A percentile compares a stretch with the other conserved stretches of the same genome.
Evolutionary conservation across 306 rosid genomes (phyloP).

Genomic region (barrel medic (Medicago truncatula)): DNA sequence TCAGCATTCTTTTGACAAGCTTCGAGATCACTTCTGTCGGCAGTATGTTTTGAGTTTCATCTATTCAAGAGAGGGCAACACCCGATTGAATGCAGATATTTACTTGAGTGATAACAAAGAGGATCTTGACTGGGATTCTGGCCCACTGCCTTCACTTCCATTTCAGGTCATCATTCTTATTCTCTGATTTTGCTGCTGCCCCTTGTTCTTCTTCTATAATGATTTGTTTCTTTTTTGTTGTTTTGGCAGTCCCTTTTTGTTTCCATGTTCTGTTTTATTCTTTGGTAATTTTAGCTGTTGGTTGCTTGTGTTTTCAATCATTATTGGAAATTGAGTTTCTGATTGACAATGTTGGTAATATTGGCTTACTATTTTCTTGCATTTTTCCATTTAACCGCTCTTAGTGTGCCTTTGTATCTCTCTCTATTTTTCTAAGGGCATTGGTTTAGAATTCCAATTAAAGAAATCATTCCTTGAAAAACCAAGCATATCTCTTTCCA

Average conservation of each 20-base stretch:
- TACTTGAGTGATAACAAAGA: constrained; percentile 71
- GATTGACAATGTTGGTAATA: constrained; percentile 18
- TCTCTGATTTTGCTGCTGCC: constrained; percentile 36
- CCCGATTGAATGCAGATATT: constrained; percentile 81
- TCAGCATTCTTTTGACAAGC: constrained; percentile 94
- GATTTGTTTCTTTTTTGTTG: constrained; percentile 20
- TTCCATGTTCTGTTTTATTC: constrained; percentile 15
- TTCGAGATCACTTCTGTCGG: constrained; percentile 91
- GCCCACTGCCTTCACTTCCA: constrained; percentile 90
- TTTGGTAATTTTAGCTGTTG: constrained; percentile 17
- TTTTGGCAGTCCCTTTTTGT: constrained; percentile 22
- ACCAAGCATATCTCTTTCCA: too few species aligned
- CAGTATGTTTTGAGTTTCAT: constrained; percentile 90
- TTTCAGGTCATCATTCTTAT: constrained; percentile 74
- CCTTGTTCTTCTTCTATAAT: constrained; percentile 20
- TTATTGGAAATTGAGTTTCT: constrained; percentile 32
- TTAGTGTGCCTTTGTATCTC: neutral
- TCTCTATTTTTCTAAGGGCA: neutral
- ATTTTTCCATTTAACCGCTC: constrained; percentile 13
- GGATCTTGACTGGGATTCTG: constrained; percentile 68
- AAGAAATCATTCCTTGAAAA: too few species aligned
- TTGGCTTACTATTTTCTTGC: constrained; percentile 19
- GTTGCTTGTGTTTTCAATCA: constrained; percentile 29
- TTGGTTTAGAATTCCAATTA: too few species aligned
- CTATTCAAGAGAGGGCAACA: constrained; percentile 94